Percentiles rank a stretch among this genome's conserved stretches.
These are phyloP conservation scores for Blastocladiella emersonii DNA, from an alignment of 371 early-diverging fungal species.

Conservation along the genomic window DNA sequence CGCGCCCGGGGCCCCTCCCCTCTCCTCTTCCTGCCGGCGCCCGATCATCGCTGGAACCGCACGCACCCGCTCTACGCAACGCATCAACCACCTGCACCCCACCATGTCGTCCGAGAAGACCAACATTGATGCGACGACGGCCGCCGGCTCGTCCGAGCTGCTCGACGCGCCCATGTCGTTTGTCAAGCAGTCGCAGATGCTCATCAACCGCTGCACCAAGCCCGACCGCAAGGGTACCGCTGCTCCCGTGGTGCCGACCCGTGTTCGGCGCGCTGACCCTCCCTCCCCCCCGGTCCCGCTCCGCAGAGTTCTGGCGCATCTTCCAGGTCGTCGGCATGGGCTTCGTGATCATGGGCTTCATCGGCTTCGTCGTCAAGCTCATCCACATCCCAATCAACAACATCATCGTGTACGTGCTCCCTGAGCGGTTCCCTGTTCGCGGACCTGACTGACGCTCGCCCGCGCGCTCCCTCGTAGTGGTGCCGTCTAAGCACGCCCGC, in stretches of 20 bases:
- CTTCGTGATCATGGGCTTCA: constrained; percentile 93
- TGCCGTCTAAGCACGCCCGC: no score
- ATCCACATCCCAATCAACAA: constrained; percentile 99
- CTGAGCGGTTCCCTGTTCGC: no score
- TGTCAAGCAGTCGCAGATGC: constrained; percentile 72
- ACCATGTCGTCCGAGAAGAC: no score
- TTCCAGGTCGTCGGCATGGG: constrained; percentile 89
- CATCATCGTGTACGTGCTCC: constrained; percentile 62
- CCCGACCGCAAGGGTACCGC: constrained; percentile 78
- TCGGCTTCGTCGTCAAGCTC: constrained; percentile 95
- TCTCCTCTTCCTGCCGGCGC: no score
- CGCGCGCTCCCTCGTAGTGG: background rate
- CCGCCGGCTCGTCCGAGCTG: no score
- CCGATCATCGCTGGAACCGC: no score
- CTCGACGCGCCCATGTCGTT: constrained; percentile 81
- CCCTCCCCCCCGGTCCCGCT: background rate
- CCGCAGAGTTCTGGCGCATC: constrained; percentile 80
- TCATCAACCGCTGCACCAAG: constrained; percentile 90
- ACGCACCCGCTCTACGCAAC: no score
- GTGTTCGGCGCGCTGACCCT: background rate
- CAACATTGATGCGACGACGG: no score
- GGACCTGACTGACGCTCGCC: no score
- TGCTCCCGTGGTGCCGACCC: no score
- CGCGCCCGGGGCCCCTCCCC: no score
- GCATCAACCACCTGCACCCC: no score